Base-by-base conservation (phyloP, 441 rosid genomes). In the Euphorbia corollata region DNA sequence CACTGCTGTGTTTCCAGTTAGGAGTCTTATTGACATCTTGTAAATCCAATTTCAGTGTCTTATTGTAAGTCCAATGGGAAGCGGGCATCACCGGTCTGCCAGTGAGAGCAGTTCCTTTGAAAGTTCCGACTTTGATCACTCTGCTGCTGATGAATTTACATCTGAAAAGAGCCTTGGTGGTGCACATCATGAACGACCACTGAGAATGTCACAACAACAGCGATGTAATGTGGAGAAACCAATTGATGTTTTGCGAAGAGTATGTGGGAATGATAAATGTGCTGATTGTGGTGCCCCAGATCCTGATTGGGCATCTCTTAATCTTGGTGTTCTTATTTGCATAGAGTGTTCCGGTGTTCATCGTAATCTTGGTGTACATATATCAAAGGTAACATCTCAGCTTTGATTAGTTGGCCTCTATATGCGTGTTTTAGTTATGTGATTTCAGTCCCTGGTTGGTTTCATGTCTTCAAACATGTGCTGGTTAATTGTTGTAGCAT, bases 291-390 rank as follows among this genome's bases (percentile, higher is more conserved):
- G 99, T 72, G 88, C 94, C 71, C 85, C 87, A 61, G 99, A 96
- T 81, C 99, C 98, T 61, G 97, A 96, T 79, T 96, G 99, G 99
- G 98, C 99, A 34, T 96, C 99, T 70, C 81, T 96, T 72, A 92
- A 96, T 77, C 85, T 92, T 9, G 98, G 99, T 22, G 88, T 92
- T 82, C 99, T 90, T 75, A 90, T 96, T 82, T 96, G 99, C 82
- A 96, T 92, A 0, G 96, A 90, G 68, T 96, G 99, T 81, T 96
- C 99, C 64, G 98, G 98, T 71, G 96, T 96, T 84, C 99, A 96
- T 69, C 94, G 97, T 45, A 96, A 96, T 76, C 99, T 96, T 70
- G 98, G 97, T 69, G 99, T 92, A 53, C 98, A 96, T 73, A 84
- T 96, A 73, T 96, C 99, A 32, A 96, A 96, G 97, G 99, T 88